Base-by-base conservation (phyloP, 257 asterid species). In the Vinca minor region DNA sequence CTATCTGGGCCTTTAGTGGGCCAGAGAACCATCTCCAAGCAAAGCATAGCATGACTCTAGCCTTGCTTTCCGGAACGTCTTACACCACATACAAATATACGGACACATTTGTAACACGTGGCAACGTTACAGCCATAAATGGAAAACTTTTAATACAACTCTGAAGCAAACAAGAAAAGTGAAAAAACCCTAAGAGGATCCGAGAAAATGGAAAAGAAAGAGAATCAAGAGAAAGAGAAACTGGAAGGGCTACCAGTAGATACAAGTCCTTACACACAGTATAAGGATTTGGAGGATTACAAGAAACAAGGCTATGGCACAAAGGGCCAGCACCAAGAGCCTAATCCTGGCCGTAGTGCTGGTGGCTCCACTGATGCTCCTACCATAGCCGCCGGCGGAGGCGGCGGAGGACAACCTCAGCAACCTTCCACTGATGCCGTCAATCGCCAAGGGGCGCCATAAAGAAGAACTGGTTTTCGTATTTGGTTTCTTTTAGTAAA, bases 301-400 rank as follows among this genome's bases (percentile, higher is more conserved):
- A 88, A 88, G 85, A 28, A 80, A 49, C 77, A 85, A 70, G 96
- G 86, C 0, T 91, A 91, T 13, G 98, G 98, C 36, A 78, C 95
- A 0, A 71, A 91, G 29, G 96, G 98, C 35, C 96, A 91, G 71
- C 38, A 34, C 38, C 87, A 62, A 9, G 71, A 88, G 32, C 87
- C 92, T n/a, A 60, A 75, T 15, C 82, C 85, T n/a, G 91, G 94
- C 72, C 95, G 78, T n/a, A 87, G 92, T 32, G 96, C 98, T 59
- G 91, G 90, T 54, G 77, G 70, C 11, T 88, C 96, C 74, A 89
- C 96, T 66, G 98, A 91, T 17, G 98, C 95, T 25, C 98, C 98
- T 18, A 63, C 82, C 11, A 17, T 69, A 4, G 81, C 79, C 0
- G 87, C n/a, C n/a, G n/a, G n/a, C n/a, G n/a, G n/a, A n/a, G n/a